Evolutionary conservation across 202 grass and related monocot genomes (phyloP), one percentile per base, ranked within the genome.

Genomic region (Schoenoplectus triqueter): DNA sequence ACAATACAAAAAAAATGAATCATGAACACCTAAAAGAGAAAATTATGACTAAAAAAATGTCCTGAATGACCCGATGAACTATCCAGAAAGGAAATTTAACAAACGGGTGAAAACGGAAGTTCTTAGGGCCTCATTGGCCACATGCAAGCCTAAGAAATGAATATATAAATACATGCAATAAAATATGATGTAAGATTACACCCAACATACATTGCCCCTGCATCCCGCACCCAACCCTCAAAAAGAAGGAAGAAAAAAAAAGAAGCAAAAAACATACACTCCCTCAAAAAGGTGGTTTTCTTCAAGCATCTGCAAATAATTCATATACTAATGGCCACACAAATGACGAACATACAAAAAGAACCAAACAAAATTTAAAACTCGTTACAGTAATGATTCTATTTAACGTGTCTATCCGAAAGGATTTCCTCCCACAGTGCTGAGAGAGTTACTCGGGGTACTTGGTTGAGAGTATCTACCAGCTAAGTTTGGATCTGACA

Each of bases 341-440:
- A 80, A 75, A 89, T 82, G 84, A 81, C 48, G 7, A 69, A 64
- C 9, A 86, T 56, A 75, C 51, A 47, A 39, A 80, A 84, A 80
- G 46, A 44, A 79, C 75, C 75, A 79, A 31, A 31, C 42, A 61
- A 14, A 79, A 78, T 44, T 22, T 44, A 59, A 64, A 31, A 73
- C 81, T 55, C 59, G 48, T 41, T 45, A 42, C 60, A 85, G 17
- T 84, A 60, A n/a, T 72, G n/a, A 72, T 77, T 77, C 22, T 40
- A 40, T 76, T 76, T 40, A 56, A 55, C 10, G 56, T 39, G 11
- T 78, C 66, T 88, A 95, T 55, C 96, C 96, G 79, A 99, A 99
- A 47, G 96, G 96, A 84, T 99, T 99, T 85, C 96, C 91, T 73
- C 91, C 91, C 57, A 88, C 85, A 57, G 90, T 63, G 56, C 88